Conservation (phyloP, 495 filamentous ascomycete genomes). For the Daldinia bambusicola region DNA sequence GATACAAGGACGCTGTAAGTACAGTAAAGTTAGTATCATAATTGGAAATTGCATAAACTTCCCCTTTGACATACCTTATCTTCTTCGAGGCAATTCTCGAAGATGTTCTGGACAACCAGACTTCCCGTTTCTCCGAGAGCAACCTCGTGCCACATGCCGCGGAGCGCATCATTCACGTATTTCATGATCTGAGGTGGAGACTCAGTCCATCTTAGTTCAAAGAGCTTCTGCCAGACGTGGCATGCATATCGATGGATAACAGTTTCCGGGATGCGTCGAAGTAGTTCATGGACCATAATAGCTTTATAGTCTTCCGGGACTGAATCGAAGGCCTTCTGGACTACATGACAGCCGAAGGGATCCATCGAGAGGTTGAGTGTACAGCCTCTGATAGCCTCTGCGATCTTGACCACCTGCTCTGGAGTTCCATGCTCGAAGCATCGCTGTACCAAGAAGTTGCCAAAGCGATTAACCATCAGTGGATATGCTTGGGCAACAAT, state of each 20-base stretch:
- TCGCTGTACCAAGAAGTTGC: constrained; percentile 98
- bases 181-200: constrained; percentile 98
- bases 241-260: constrained; percentile 98
- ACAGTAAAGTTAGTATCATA: constrained; percentile 50
- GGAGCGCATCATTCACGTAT: constrained; percentile 94
- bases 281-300: constrained; percentile 95
- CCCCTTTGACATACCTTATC: constrained; percentile 78
- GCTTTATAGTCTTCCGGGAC: constrained; percentile 98
- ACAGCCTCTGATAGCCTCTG: constrained; percentile 92
- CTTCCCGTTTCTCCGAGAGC: constrained; percentile 97
- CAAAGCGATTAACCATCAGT: constrained; percentile 95
- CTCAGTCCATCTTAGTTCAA: constrained; percentile 93
- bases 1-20: constrained; percentile 84
- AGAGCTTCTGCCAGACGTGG: constrained; percentile 99
- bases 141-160: constrained; percentile 99
- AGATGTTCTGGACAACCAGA: constrained; percentile 98
- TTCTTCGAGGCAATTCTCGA: constrained; percentile 98
- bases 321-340: constrained; percentile 97
- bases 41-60: background rate
- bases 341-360: constrained; percentile 96
- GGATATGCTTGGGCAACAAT: constrained; percentile 96
- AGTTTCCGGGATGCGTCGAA: constrained; percentile 95
- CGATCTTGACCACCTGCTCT: constrained; percentile 94
- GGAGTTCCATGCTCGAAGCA: constrained; percentile 98
- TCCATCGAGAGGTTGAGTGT: constrained; percentile 97